phyloP scores from a whole-genome alignment of 345 rosid species.

The Eucalyptus urophylla region DNA sequence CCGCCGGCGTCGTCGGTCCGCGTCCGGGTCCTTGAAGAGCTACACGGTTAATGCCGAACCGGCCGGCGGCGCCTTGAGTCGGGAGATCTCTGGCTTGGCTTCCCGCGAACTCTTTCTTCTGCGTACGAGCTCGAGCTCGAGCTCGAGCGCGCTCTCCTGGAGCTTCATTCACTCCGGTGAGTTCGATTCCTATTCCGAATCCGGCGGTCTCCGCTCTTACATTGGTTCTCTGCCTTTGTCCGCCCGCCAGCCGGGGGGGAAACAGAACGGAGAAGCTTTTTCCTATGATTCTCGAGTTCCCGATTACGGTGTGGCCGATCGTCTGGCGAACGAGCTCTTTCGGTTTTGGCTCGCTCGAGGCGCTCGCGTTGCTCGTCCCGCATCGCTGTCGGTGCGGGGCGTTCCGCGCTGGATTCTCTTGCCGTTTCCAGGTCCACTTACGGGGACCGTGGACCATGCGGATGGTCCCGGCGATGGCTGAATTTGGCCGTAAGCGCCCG shows the following conservation, averaged over 20 bases:
- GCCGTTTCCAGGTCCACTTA: background rate
- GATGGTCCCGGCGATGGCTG: background rate
- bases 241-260: background rate
- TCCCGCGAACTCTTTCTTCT: background rate
- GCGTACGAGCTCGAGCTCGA: background rate
- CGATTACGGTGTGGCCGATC: background rate
- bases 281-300: background rate
- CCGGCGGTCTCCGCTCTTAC: background rate
- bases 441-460: background rate
- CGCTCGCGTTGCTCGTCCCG: background rate
- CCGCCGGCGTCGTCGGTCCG: background rate
- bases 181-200: background rate
- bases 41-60: background rate
- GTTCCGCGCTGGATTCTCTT: background rate
- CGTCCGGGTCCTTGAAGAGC: background rate
- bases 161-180: background rate
- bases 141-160: background rate
- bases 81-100: background rate
- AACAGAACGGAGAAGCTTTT: background rate
- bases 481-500: background rate
- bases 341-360: background rate
- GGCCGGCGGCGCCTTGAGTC: background rate
- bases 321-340: background rate
- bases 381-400: background rate
- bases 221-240: background rate